These are phyloP conservation scores for Colletotrichum neosansevieriae DNA, from an alignment of 2,329 filamentous ascomycete genomes.

Conservation along the genomic window DNA sequence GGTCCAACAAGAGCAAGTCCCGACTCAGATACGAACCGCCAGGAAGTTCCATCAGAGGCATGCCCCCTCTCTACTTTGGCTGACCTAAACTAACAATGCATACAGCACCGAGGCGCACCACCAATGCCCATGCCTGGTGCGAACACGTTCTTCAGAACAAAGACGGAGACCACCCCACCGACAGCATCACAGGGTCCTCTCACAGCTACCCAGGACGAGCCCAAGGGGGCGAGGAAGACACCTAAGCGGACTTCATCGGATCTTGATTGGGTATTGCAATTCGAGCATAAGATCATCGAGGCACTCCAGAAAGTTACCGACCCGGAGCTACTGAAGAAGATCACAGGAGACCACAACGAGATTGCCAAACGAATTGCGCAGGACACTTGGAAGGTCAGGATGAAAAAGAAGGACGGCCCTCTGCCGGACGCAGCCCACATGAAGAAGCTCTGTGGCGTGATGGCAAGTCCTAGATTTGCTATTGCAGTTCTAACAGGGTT, in stretches of 20 bases:
- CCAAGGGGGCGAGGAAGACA: conserved; percentile 1
- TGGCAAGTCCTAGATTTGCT: conserved; percentile 48
- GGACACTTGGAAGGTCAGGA: conserved; percentile 45
- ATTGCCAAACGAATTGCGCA: conserved; percentile 42
- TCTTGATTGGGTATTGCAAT: conserved; percentile 41
- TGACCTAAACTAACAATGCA: neutral
- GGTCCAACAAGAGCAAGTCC: too few species aligned
- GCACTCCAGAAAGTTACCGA: conserved; percentile 23
- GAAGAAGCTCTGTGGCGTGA: conserved; percentile 47
- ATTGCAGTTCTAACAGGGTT: conserved; percentile 46
- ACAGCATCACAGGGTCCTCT: neutral
- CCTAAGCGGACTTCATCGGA: conserved; percentile 9
- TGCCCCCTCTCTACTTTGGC: neutral
- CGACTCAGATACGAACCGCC: too few species aligned
- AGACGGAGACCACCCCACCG: conserved; percentile 15
- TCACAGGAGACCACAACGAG: conserved; percentile 11
- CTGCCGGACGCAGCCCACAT: conserved; percentile 52
- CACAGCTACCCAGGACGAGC: neutral
- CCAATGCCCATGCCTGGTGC: conserved; percentile 51
- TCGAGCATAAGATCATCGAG: conserved; percentile 42
- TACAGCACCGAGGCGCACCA: conserved; percentile 16
- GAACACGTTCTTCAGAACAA: conserved; percentile 52
- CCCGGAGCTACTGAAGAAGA: conserved; percentile 7
- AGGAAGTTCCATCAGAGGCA: conserved; percentile 10
- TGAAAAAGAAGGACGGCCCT: conserved; percentile 45